Evolutionary conservation across 2,329 filamentous ascomycete species (phyloP).

Genomic region (Pseudogymnoascus sp.): DNA sequence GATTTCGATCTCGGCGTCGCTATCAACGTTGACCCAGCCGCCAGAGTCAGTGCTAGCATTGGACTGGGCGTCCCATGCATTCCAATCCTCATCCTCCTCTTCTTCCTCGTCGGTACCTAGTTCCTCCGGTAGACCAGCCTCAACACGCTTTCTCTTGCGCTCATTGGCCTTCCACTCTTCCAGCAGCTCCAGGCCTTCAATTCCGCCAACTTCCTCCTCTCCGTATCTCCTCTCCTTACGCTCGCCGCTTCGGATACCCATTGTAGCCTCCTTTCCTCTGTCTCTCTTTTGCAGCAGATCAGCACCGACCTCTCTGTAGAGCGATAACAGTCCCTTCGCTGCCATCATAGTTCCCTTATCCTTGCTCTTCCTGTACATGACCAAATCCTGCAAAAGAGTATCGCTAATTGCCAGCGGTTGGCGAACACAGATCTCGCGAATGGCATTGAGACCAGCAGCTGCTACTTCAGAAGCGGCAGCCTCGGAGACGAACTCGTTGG

Average conservation of each 20-base stretch:
- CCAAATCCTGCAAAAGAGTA: conserved; percentile 88
- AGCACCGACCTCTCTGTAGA: conserved; percentile 86
- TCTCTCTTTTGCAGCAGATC: conserved; percentile 85
- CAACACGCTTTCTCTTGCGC: conserved; percentile 62
- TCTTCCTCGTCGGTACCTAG: conserved; percentile 54
- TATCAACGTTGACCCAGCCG: conserved; percentile 87
- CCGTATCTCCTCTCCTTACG: conserved; percentile 73
- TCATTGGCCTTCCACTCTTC: conserved; percentile 94
- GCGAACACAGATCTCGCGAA: conserved; percentile 84
- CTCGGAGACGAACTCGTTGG: conserved; percentile 96
- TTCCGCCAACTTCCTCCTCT: conserved; percentile 70
- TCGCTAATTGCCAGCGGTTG: conserved; percentile 96
- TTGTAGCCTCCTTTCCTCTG: conserved; percentile 82
- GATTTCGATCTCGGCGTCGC: conserved; percentile 71
- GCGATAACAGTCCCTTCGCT: conserved; percentile 78
- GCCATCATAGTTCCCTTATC: conserved; percentile 99
- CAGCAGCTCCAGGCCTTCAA: conserved; percentile 86
- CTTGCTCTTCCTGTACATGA: conserved; percentile 94
- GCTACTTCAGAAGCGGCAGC: conserved; percentile 85
- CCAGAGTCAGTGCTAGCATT: conserved; percentile 61
- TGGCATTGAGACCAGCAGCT: conserved; percentile 85
- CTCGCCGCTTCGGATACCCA: conserved; percentile 70
- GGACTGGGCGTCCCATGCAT: conserved; percentile 54
- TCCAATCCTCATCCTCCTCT: conserved; percentile 50
- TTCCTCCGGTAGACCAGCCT: conserved; percentile 58